Conservation (phyloP, 768 basidiomycete species). For the Gelatoporia subvermispora region DNA sequence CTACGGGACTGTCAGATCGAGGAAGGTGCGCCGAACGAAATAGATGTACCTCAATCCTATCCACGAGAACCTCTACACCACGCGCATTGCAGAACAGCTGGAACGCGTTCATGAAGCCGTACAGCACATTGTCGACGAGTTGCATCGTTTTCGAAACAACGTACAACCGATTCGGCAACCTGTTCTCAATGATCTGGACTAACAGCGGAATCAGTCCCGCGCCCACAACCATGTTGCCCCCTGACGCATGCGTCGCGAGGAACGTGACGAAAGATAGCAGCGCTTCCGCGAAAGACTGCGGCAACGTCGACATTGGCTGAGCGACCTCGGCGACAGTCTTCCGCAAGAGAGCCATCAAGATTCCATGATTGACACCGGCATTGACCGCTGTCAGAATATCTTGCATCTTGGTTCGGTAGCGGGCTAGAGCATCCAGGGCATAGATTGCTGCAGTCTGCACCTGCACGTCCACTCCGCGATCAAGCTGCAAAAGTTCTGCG, state of each 20-base stretch:
- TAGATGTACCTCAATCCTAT: constrained; percentile 73
- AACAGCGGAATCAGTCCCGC: constrained; percentile 88
- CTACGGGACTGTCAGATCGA: constrained; percentile 18
- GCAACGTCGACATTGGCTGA: constrained; percentile 57
- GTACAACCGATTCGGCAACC: constrained; percentile 58
- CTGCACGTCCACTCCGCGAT: constrained; percentile 59
- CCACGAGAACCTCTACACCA: constrained; percentile 82
- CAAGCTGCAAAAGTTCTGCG: constrained; percentile 84
- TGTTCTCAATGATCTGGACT: constrained; percentile 84
- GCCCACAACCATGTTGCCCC: constrained; percentile 91
- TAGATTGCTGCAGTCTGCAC: constrained; percentile 84
- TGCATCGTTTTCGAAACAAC: constrained; percentile 90
- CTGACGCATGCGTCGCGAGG: constrained; percentile 78
- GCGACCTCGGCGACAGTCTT: constrained; percentile 73
- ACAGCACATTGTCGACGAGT: constrained; percentile 87
- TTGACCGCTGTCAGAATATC: constrained; percentile 90
- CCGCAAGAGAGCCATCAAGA: constrained; percentile 84
- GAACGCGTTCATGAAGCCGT: constrained; percentile 84
- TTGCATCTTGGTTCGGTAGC: constrained; percentile 76
- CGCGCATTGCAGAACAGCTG: constrained; percentile 78
- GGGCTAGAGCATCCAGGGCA: constrained; percentile 85
- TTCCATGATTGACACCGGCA: constrained; percentile 94
- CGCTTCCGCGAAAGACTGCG: constrained; percentile 78
- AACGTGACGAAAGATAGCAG: constrained; percentile 83
- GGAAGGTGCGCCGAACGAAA: constrained; percentile 8